Percentiles rank a stretch among this genome's conserved stretches.
Conservation (phyloP, 73 alveolate genomes). For the Halteria grandinella region DNA sequence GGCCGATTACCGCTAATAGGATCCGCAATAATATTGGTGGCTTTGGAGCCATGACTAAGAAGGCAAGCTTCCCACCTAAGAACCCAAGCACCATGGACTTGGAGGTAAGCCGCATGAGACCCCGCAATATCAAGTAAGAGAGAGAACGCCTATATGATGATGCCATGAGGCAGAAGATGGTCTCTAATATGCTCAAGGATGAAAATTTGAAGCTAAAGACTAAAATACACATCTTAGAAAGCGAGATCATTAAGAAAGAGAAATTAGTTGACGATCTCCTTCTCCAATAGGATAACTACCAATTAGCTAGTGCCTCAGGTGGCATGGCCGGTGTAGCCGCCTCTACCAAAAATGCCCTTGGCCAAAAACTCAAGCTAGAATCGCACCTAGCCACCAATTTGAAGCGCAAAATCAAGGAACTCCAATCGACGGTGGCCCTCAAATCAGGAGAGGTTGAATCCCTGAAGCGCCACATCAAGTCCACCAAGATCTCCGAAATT, state of each 20-base stretch:
- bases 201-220: conserved; percentile 63
- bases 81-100: conserved; percentile 37
- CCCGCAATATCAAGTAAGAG: conserved; percentile 2
- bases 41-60: conserved; percentile 16
- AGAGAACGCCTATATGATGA: conserved; percentile 57
- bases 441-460: conserved; percentile 56
- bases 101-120: conserved; percentile 26
- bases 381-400: conserved; percentile 47
- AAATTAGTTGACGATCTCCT: conserved; percentile 45
- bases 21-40: neutral
- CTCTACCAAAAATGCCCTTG: neutral
- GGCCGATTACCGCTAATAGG: conserved; percentile 23
- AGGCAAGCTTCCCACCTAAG: conserved; percentile 24
- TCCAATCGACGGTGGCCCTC: conserved; percentile 13
- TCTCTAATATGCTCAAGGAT: conserved; percentile 53
- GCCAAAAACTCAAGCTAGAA: conserved; percentile 39
- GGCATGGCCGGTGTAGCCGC: neutral
- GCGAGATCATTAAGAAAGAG: conserved; percentile 53
- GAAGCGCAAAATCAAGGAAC: conserved; percentile 70
- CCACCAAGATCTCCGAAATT: conserved; percentile 60
- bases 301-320: conserved; percentile 12
- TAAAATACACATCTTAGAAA: conserved; percentile 52
- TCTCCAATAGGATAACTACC: neutral
- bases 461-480: conserved; percentile 64
- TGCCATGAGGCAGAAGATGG: conserved; percentile 51